phyloP scores from a whole-genome alignment of 73 alveolate genomes.

The Tetrahymena elliotti region DNA sequence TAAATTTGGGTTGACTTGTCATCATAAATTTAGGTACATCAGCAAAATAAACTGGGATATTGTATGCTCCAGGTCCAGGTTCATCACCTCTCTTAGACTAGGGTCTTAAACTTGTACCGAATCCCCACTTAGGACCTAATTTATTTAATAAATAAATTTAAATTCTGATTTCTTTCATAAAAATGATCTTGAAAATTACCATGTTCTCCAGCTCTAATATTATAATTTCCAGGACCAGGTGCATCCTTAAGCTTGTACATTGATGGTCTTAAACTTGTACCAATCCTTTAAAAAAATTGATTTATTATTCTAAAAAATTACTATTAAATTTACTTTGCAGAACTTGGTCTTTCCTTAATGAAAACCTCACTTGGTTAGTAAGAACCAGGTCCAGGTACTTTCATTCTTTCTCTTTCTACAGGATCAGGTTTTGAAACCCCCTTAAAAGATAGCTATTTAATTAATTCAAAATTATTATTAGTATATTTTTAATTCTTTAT shows the following conservation, averaged over 20 bases:
- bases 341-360: slow-evolving; percentile 30
- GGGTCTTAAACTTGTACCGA: slow-evolving; percentile 37
- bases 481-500: too few species aligned
- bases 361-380: slow-evolving; percentile 25
- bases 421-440: slow-evolving; percentile 22
- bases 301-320: not conserved
- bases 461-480: too few species aligned
- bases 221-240: slow-evolving; percentile 46
- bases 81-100: not conserved
- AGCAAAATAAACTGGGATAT: not conserved
- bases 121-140: slow-evolving; percentile 48
- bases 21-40: not conserved
- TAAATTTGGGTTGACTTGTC: not conserved
- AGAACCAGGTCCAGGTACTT: slow-evolving; percentile 40
- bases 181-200: not conserved
- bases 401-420: not conserved
- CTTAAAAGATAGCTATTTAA: slow-evolving; percentile 20
- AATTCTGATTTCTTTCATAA: not conserved
- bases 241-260: slow-evolving; percentile 13
- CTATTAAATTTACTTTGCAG: slow-evolving; percentile 32
- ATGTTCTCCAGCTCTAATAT: slow-evolving; percentile 15
- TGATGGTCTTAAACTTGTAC: slow-evolving; percentile 24
- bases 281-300: slow-evolving; percentile 2
- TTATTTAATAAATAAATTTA: not conserved
- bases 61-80: not conserved